Percentiles rank a stretch among this genome's conserved stretches.
These are phyloP conservation scores for Cylindrotheca fusiformis DNA, from an alignment of 108 stramenopile species.

Conservation along the genomic window DNA sequence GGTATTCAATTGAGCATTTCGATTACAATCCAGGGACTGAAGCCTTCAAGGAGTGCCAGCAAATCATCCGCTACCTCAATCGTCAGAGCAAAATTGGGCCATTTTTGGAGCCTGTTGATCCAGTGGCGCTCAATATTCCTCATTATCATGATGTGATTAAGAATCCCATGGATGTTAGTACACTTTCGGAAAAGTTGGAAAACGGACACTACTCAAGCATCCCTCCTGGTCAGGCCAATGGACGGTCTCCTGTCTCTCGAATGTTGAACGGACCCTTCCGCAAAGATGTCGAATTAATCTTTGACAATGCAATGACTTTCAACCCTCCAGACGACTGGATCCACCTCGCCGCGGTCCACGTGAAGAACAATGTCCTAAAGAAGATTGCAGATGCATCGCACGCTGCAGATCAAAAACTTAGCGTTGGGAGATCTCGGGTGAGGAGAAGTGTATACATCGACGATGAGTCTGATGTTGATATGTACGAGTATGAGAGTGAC, in stretches of 20 bases:
- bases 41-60: conserved; percentile 61
- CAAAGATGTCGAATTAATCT: conserved; percentile 68
- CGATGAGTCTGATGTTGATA: conserved; percentile 79
- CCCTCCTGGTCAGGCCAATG: conserved; percentile 41
- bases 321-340: conserved; percentile 79
- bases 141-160: conserved; percentile 87
- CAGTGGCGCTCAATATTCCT: conserved; percentile 85
- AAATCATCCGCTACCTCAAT: conserved; percentile 48
- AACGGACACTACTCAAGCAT: conserved; percentile 75
- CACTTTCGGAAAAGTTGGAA: conserved; percentile 69
- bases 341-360: conserved; percentile 39
- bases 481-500: conserved; percentile 79
- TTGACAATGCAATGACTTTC: conserved; percentile 85
- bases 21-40: conserved; percentile 64
- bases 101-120: conserved; percentile 89
- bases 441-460: conserved; percentile 65
- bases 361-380: conserved; percentile 56
- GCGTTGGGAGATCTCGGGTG: conserved; percentile 12
- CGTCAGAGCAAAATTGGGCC: conserved; percentile 52
- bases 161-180: conserved; percentile 95
- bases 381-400: conserved; percentile 52
- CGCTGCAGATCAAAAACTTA: conserved; percentile 20
- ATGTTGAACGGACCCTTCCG: conserved; percentile 80
- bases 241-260: conserved; percentile 39
- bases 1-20: conserved; percentile 62